Percentiles rank a stretch among this genome's conserved stretches.
These are phyloP conservation scores for Hypoxylon sp. DNA, from an alignment of 2,329 filamentous ascomycete species.

Conservation along the genomic window DNA sequence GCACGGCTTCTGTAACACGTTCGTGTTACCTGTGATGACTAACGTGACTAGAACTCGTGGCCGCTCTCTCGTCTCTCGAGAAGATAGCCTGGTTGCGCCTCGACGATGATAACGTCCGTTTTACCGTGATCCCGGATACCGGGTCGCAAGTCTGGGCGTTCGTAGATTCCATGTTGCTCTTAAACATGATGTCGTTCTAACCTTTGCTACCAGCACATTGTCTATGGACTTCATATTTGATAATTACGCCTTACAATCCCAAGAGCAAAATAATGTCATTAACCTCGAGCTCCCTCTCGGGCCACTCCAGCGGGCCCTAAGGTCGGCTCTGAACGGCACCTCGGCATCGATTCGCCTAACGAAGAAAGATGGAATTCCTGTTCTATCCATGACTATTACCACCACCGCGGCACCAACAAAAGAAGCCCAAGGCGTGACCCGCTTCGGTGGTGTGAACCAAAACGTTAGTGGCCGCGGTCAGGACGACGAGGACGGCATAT, in stretches of 20 bases:
- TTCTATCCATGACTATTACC: conserved; percentile 90
- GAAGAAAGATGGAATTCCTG: conserved; percentile 88
- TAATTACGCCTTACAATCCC: conserved; percentile 85
- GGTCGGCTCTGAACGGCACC: conserved; percentile 83
- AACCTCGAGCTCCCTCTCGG: conserved; percentile 95
- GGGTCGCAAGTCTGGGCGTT: conserved; percentile 97
- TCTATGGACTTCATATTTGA: conserved; percentile 88
- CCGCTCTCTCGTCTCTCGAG: conserved; percentile 74
- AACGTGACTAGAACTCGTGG: conserved; percentile 66
- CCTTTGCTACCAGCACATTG: conserved; percentile 59
- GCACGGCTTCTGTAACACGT: background rate
- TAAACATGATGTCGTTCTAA: conserved; percentile 37
- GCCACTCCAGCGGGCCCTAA: conserved; percentile 89
- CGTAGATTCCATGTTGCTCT: conserved; percentile 54
- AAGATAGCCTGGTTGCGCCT: conserved; percentile 93
- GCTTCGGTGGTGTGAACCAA: conserved; percentile 43
- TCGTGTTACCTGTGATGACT: conserved; percentile 9
- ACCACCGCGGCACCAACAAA: conserved; percentile 73
- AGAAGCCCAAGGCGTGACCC: conserved; percentile 53
- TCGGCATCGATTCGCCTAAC: conserved; percentile 89
- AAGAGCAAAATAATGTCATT: conserved; percentile 85
- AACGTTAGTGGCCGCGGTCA: conserved; percentile 49
- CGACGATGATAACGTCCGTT: conserved; percentile 86
- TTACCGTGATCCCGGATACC: conserved; percentile 94
- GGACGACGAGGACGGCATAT: conserved; percentile 60